Conservation (phyloP, 805 yeast species). For the Candida insectorum region DNA sequence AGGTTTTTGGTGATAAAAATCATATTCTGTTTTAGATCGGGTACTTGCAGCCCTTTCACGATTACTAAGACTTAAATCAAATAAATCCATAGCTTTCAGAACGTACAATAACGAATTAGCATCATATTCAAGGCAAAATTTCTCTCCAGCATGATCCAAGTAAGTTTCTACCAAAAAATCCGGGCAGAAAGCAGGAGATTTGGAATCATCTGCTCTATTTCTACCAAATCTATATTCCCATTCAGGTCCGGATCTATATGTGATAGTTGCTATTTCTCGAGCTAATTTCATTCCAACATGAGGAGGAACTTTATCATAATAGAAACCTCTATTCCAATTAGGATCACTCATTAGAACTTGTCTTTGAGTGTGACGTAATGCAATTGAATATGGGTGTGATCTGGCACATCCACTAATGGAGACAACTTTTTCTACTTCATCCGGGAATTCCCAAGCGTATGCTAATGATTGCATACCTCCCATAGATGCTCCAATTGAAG, state of each 20-base stretch:
- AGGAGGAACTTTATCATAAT: conserved; percentile 79
- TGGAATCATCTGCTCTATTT: conserved; percentile 74
- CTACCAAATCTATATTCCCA: conserved; percentile 94
- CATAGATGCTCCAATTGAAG: conserved; percentile 88
- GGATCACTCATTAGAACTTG: conserved; percentile 94
- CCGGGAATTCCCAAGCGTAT: conserved; percentile 78
- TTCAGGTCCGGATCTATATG: conserved; percentile 94
- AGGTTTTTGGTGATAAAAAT: conserved; percentile 14
- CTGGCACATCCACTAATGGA: conserved; percentile 91
- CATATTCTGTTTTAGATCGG: conserved; percentile 35
- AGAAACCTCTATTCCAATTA: conserved; percentile 89
- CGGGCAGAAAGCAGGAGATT: conserved; percentile 85
- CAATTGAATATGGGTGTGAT: conserved; percentile 91
- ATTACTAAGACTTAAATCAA: conserved; percentile 64
- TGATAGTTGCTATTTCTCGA: conserved; percentile 89
- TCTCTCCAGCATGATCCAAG: conserved; percentile 91
- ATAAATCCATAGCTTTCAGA: conserved; percentile 92
- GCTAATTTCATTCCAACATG: conserved; percentile 95
- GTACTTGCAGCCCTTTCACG: conserved; percentile 40
- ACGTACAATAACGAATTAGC: conserved; percentile 85
- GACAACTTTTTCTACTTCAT: conserved; percentile 66
- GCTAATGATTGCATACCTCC: conserved; percentile 99
- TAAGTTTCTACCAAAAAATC: conserved; percentile 91
- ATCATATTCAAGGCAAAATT: conserved; percentile 87
- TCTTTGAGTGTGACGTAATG: conserved; percentile 88